A percentile compares a stretch with the other conserved stretches of the same genome.
These are phyloP conservation scores for Pleurotus salmoneostramineus DNA, from an alignment of 768 basidiomycete species.

Conservation along the genomic window DNA sequence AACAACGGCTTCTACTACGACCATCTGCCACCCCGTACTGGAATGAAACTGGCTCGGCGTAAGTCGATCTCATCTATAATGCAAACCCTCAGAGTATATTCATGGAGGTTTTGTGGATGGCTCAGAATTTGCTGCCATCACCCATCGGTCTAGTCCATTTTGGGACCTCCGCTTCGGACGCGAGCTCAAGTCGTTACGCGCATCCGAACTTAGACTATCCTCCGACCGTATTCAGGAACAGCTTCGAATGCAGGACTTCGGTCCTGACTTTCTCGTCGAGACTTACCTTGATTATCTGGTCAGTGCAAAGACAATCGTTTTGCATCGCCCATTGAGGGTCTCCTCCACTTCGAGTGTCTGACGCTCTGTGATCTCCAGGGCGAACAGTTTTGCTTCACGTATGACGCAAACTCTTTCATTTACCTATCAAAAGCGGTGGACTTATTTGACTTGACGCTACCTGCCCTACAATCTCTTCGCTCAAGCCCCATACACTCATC, in stretches of 20 bases:
- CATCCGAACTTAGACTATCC: conserved; percentile 33
- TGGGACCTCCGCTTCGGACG: conserved; percentile 99
- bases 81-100: background rate
- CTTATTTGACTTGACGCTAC: conserved; percentile 89
- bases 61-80: conserved; percentile 14
- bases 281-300: conserved; percentile 97
- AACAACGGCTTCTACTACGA: conserved; percentile 99
- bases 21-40: conserved; percentile 89
- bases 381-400: conserved; percentile 96
- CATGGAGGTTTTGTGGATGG: background rate
- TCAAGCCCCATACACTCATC: conserved; percentile 20
- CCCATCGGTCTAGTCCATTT: conserved; percentile 97
- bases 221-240: conserved; percentile 22
- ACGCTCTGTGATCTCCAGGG: conserved; percentile 55
- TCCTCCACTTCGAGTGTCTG: too few species aligned
- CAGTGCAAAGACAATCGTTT: conserved; percentile 45
- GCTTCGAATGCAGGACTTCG: conserved; percentile 66
- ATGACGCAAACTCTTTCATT: conserved; percentile 98
- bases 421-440: conserved; percentile 99
- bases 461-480: conserved; percentile 67
- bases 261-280: conserved; percentile 97
- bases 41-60: conserved; percentile 99
- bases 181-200: conserved; percentile 47
- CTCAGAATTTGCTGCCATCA: conserved; percentile 96
- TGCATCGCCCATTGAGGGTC: conserved; percentile 18